Conservation (phyloP, 768 basidiomycete genomes). For the Tulasnella sp. region DNA sequence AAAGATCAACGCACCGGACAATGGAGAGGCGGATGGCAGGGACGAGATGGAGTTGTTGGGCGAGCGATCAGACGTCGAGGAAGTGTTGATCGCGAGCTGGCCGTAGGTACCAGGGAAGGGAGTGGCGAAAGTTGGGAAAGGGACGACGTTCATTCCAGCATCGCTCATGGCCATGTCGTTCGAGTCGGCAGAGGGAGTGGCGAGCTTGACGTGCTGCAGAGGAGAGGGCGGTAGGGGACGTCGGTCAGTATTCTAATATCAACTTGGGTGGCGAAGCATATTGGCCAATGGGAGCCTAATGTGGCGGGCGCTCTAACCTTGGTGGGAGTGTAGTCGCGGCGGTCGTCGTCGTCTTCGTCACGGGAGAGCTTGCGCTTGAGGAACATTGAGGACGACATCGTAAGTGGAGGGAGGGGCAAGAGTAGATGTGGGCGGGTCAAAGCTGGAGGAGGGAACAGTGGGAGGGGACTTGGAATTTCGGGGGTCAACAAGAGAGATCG, state of each 20-base stretch:
- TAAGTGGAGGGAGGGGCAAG: slow-evolving; percentile 12
- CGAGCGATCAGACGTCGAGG: slow-evolving; percentile 34
- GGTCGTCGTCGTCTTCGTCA: slow-evolving; percentile 48
- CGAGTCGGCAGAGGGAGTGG: slow-evolving; percentile 56
- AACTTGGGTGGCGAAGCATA: slow-evolving; percentile 13
- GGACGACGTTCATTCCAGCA: slow-evolving; percentile 48
- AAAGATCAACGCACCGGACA: slow-evolving; percentile 11
- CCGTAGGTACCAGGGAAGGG: slow-evolving; percentile 61
- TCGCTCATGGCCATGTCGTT: slow-evolving; percentile 67
- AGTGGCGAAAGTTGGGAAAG: slow-evolving; percentile 49
- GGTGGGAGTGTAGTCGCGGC: slow-evolving; percentile 25
- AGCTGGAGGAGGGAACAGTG: slow-evolving; percentile 28
- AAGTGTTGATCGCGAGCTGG: slow-evolving; percentile 53
- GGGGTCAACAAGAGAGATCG: slow-evolving; percentile 13
- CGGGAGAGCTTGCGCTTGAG: slow-evolving; percentile 72
- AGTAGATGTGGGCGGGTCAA: background rate
- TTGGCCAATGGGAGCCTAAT: slow-evolving; percentile 20
- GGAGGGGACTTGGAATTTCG: slow-evolving; percentile 24
- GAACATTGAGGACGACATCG: slow-evolving; percentile 47
- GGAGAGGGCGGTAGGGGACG: slow-evolving; percentile 37
- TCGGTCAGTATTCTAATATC: slow-evolving; percentile 34
- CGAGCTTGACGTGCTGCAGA: slow-evolving; percentile 66
- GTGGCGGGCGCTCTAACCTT: slow-evolving; percentile 26
- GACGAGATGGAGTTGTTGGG: slow-evolving; percentile 24
- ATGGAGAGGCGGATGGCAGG: slow-evolving; percentile 10